Evolutionary conservation across 2,329 filamentous ascomycete species (phyloP), one percentile per base, ranked within the genome.

Genomic region (Claviceps sp.): DNA sequence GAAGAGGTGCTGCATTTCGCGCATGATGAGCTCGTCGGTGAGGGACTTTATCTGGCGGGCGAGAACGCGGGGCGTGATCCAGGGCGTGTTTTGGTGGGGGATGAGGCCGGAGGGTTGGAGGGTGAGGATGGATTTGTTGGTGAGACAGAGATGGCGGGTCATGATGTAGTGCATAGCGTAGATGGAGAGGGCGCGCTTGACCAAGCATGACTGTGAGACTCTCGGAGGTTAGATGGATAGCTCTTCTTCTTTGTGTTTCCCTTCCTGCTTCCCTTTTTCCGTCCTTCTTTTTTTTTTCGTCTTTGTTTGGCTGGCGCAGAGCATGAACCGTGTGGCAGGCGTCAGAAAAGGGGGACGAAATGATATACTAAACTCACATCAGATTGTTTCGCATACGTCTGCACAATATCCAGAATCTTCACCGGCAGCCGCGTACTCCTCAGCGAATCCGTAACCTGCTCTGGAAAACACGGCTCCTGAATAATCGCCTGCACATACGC

Each of bases 111-210:
- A 71, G 16, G 66, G 56, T 39, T 64, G 62, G 22, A 79, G 66
- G 5, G 64, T 62, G 53, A 63, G 57, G 39, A 78, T 62, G 29
- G 71, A 73, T 43, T 64, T 60, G 6, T 60, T 60, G 8, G 76
- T 78, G 37, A 80, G 65, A 60, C 70, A 75, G 22, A 80, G 67
- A 57, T 80, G 77, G 4, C 73, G 71, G 5, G 74, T 73, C 65
- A 80, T 72, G 54, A 79, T 66, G 60, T 78, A 80, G 59, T 80
- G 75, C 69, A 76, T 76, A 44, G 72, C 72, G 61, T 79, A 78
- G 48, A 80, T 74, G 39, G 70, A 69, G 20, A 80, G 67, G 1
- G 77, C 76, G 40, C 70, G 69, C 60, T 72, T 73, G 45, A 78
- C 77, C 59, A 80, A 75, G 9, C 67, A 53, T 1, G 71, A 72